Conservation (phyloP, 257 asterid genomes). For the Dorcoceras hygrometricum region DNA sequence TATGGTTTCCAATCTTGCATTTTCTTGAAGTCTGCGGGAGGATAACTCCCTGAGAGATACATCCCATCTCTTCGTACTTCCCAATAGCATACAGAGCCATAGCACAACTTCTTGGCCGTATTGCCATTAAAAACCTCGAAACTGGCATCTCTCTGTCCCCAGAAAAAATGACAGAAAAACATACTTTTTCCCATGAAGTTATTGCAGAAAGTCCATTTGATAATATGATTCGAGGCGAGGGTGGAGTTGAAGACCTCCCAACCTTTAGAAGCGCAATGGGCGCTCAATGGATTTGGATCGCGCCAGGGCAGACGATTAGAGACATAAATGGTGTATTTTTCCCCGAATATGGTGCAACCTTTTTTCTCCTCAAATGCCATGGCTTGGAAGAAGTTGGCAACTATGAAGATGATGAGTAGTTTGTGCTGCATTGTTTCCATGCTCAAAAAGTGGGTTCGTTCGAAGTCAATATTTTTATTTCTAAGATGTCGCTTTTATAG, state of each 20-base stretch:
- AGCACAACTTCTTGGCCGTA: neutral
- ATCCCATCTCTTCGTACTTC: neutral
- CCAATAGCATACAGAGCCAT: neutral
- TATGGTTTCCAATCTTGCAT: neutral
- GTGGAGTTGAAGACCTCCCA: neutral
- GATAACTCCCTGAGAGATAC: neutral
- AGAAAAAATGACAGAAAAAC: neutral
- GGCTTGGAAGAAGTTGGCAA: neutral
- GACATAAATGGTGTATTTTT: neutral
- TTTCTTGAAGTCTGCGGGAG: neutral
- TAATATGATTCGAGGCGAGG: too few relatives aligned
- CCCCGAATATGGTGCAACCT: neutral
- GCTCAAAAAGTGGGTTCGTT: neutral
- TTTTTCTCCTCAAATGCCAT: neutral
- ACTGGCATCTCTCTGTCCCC: neutral
- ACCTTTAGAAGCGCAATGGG: neutral
- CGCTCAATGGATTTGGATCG: neutral
- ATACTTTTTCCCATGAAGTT: neutral
- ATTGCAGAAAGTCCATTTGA: neutral
- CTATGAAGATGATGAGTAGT: too few relatives aligned
- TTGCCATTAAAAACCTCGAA: neutral
- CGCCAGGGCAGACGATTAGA: neutral
- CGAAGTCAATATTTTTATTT: too few relatives aligned
- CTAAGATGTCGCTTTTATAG: neutral
- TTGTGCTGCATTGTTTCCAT: neutral